phyloP scores from a whole-genome alignment of 1,139 yeast genomes.

The Kodamaea sp. region DNA sequence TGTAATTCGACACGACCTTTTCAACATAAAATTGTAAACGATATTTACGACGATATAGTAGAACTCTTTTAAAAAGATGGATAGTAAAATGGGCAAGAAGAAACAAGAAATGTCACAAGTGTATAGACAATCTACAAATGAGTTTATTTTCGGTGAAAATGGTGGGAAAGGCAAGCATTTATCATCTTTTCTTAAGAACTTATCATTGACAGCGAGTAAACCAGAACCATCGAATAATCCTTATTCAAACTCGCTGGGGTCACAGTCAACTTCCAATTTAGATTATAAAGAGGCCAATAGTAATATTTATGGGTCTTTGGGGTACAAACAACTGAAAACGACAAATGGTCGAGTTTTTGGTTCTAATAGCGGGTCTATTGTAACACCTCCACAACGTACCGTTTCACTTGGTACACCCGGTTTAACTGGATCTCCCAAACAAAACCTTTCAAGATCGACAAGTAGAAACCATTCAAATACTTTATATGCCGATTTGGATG shows the following conservation, averaged over 20 bases:
- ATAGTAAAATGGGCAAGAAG: constrained; percentile 41
- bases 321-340: constrained; percentile 20
- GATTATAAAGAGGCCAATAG: constrained; percentile 33
- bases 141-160: constrained; percentile 62
- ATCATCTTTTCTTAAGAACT: constrained; percentile 53
- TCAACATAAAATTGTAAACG: too few species aligned
- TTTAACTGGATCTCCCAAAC: too few species aligned
- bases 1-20: too few species aligned
- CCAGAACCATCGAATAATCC: not conserved
- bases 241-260: constrained; percentile 1
- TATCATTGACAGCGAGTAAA: constrained; percentile 28
- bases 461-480: constrained; percentile 14
- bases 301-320: constrained; percentile 39
- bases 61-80: not conserved
- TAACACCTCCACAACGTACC: too few species aligned
- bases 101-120: constrained; percentile 60
- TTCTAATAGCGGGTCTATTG: too few species aligned
- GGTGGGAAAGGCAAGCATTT: constrained; percentile 67
- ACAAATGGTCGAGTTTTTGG: constrained; percentile 3
- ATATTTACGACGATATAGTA: not conserved
- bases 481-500: constrained; percentile 65
- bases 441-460: not conserved
- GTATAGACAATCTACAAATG: constrained; percentile 46
- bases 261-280: constrained; percentile 10
- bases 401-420: too few species aligned